Conservation (phyloP, 176 grass and related monocot genomes). For the Aegilops sharonensis region DNA sequence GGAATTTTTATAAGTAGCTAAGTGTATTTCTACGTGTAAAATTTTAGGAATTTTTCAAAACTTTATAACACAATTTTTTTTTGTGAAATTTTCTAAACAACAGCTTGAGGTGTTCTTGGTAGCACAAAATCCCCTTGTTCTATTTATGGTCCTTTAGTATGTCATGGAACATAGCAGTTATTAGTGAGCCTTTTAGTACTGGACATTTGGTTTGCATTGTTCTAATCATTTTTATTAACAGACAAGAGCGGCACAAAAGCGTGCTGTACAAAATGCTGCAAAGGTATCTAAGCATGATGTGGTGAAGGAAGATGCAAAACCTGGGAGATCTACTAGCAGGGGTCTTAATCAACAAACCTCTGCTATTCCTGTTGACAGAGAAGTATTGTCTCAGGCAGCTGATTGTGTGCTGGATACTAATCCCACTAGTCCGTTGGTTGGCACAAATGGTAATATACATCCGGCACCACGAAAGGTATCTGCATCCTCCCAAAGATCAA, state of each 20-base stretch:
- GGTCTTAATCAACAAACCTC: constrained; percentile 51
- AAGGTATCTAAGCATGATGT: constrained; percentile 70
- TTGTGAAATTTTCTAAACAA: neutral
- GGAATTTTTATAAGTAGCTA: neutral
- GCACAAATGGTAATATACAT: constrained; percentile 50
- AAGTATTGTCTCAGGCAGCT: constrained; percentile 41
- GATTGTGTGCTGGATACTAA: constrained; percentile 42
- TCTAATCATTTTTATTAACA: constrained; percentile 38
- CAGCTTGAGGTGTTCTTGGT: neutral
- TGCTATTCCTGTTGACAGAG: constrained; percentile 39
- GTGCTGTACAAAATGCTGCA: constrained; percentile 45
- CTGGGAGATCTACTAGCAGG: constrained; percentile 65
- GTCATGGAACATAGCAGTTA: neutral
- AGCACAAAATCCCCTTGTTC: neutral
- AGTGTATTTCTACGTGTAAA: neutral
- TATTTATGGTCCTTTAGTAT: constrained; percentile 16
- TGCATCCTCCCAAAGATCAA: constrained; percentile 44
- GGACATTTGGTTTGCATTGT: constrained; percentile 17
- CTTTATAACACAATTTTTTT: neutral
- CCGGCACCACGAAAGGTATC: constrained; percentile 33
- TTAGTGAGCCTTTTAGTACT: neutral
- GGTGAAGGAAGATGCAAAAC: constrained; percentile 66
- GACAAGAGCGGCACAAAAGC: constrained; percentile 69
- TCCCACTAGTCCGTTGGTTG: constrained; percentile 17
- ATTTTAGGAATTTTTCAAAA: neutral